These are phyloP conservation scores for Moringa oleifera DNA, from an alignment of 345 rosid genomes.

Conservation along the genomic window DNA sequence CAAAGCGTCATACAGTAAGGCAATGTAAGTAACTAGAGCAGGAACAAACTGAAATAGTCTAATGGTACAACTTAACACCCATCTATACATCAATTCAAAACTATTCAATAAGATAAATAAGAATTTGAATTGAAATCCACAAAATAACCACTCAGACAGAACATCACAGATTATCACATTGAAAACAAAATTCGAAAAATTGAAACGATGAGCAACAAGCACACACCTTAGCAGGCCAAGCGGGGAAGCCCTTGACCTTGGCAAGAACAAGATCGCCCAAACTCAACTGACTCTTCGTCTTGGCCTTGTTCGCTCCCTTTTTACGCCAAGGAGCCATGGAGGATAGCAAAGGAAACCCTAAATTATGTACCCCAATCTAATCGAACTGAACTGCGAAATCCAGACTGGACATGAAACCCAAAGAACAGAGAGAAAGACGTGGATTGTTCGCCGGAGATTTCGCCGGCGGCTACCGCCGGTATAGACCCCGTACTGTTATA, in stretches of 20 bases:
- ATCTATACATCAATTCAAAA: background rate
- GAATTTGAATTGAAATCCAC: background rate
- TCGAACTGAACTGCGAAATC: background rate
- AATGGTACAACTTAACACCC: background rate
- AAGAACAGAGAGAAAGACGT: background rate
- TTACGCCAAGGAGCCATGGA: constrained; percentile 76
- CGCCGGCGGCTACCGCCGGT: background rate
- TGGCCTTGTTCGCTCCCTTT: constrained; percentile 64
- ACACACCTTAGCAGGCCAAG: constrained; percentile 97
- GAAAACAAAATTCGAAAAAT: background rate
- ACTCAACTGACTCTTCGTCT: constrained; percentile 51
- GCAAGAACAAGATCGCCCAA: constrained; percentile 97
- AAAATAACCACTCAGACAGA: background rate
- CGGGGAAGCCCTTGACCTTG: constrained; percentile 91
- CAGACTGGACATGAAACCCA: background rate
- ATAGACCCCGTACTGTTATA: background rate
- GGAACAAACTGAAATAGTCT: background rate
- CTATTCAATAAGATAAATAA: background rate
- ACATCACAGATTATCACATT: background rate
- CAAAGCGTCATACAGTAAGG: background rate
- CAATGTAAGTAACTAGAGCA: background rate
- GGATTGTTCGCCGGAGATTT: background rate
- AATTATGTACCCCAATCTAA: constrained; percentile 3
- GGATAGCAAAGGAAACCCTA: constrained; percentile 21
- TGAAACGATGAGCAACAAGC: background rate